Percentiles rank a stretch among this genome's conserved stretches.
Evolutionary conservation across 78 protist species (phyloP).

Genomic region (Cavenderia fasciculata): DNA sequence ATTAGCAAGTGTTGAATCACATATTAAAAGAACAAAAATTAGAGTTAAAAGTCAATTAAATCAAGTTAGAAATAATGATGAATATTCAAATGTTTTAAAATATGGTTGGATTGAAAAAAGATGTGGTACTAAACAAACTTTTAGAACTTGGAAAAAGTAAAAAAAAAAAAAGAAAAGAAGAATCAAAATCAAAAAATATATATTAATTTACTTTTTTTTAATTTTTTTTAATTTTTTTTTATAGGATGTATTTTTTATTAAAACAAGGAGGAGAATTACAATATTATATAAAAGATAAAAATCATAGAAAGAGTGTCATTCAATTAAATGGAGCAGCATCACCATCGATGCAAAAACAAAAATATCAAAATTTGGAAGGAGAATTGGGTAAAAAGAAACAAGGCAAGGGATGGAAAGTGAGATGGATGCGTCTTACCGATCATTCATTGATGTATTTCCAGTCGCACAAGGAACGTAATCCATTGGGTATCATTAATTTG

Average conservation of each 20-base stretch:
- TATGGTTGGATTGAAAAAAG: slow-evolving; percentile 78
- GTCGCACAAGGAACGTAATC: slow-evolving; percentile 13
- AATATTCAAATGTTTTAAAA: slow-evolving; percentile 33
- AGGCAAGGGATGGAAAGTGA: slow-evolving; percentile 73
- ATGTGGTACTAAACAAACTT: slow-evolving; percentile 51
- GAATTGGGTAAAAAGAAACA: slow-evolving; percentile 68
- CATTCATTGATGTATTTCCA: slow-evolving; percentile 14
- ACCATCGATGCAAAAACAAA: not conserved
- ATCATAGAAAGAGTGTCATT: not conserved
- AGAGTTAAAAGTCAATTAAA: slow-evolving; percentile 19
- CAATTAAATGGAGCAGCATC: not conserved
- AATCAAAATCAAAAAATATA: too few relatives aligned
- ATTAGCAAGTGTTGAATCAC: slow-evolving; percentile 29
- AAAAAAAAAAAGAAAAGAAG: too few relatives aligned
- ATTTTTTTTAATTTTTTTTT: not conserved
- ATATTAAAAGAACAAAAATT: slow-evolving; percentile 41
- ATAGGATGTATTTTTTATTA: slow-evolving; percentile 66
- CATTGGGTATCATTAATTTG: slow-evolving; percentile 43
- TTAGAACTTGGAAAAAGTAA: slow-evolving; percentile 60
- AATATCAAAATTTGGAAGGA: slow-evolving; percentile 48
- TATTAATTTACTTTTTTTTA: not conserved
- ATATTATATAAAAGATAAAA: slow-evolving; percentile 63
- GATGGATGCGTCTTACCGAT: slow-evolving; percentile 50
- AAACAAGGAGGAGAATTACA: slow-evolving; percentile 14
- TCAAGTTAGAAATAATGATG: slow-evolving; percentile 44